phyloP scores from a whole-genome alignment of 257 asterid species.

The Scutellaria baicalensis region DNA sequence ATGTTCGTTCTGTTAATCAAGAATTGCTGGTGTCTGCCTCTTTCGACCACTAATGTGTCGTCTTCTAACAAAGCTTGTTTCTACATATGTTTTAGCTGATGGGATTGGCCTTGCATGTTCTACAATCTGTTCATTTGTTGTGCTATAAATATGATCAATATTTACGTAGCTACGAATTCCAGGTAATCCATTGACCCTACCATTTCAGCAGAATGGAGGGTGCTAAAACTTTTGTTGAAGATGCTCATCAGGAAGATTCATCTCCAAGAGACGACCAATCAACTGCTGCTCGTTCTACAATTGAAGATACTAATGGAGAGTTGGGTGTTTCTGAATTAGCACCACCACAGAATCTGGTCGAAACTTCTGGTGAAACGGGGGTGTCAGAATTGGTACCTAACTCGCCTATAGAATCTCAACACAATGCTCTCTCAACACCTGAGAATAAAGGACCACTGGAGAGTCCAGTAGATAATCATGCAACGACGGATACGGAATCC shows the following conservation, averaged over 20 bases:
- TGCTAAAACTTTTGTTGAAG: constrained; percentile 26
- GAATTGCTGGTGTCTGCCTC: not conserved
- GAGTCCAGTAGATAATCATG: constrained; percentile 13
- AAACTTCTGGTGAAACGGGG: constrained; percentile 13
- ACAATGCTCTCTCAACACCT: constrained; percentile 14
- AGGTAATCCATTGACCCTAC: constrained; percentile 23
- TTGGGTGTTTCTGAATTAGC: not conserved
- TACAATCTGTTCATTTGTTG: not conserved
- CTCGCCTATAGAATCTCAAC: constrained; percentile 14
- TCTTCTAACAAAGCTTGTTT: not conserved
- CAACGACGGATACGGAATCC: not conserved
- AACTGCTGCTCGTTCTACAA: constrained; percentile 19
- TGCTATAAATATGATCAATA: too few relatives aligned
- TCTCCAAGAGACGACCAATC: constrained; percentile 32
- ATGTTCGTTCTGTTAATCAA: not conserved
- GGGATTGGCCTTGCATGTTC: not conserved
- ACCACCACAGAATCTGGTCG: not conserved
- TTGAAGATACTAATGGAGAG: constrained; percentile 23
- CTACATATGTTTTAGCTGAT: not conserved
- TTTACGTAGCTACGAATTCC: not conserved
- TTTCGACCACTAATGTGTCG: not conserved
- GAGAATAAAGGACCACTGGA: constrained; percentile 16
- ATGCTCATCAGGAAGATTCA: constrained; percentile 26
- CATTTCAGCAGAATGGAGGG: constrained; percentile 55
- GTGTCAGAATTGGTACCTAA: constrained; percentile 12